Evolutionary conservation across 2,329 filamentous ascomycete species (phyloP).

Genomic region (Calonectria ilicicola): DNA sequence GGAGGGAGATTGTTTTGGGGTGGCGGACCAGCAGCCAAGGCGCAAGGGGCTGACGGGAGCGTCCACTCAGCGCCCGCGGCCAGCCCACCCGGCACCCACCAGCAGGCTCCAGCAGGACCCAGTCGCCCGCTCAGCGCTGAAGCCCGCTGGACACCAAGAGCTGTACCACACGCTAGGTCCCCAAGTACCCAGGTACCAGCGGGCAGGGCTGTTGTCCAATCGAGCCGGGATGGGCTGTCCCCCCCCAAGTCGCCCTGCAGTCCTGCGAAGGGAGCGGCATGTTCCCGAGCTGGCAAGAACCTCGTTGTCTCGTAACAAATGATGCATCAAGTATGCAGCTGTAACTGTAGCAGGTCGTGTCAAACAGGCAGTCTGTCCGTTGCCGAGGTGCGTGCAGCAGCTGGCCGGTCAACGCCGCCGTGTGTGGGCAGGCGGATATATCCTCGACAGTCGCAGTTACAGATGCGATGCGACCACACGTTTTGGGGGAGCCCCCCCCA

Average conservation of each 20-base stretch:
- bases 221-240: neutral
- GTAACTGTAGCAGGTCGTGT: neutral
- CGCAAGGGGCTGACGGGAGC: conserved; percentile 22
- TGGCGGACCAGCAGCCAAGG: conserved; percentile 24
- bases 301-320: conserved; percentile 20
- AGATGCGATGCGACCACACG: conserved; percentile 1
- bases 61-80: conserved; percentile 16
- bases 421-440: neutral
- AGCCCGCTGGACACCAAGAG: conserved; percentile 5
- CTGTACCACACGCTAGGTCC: neutral
- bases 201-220: neutral
- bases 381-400: conserved; percentile 14
- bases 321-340: conserved; percentile 19
- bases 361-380: conserved; percentile 11
- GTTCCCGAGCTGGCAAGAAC: conserved; percentile 11
- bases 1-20: conserved; percentile 19
- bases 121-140: conserved; percentile 15
- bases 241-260: neutral
- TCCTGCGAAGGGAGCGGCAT: conserved; percentile 2
- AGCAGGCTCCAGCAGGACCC: conserved; percentile 6
- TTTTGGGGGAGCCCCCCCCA: neutral
- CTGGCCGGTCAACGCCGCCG: conserved; percentile 22
- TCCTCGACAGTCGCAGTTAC: conserved; percentile 19
- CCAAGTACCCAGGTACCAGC: neutral
- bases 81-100: conserved; percentile 19